phyloP scores from a whole-genome alignment of 352 stramenopile genomes.

The Globisporangium orthogonon region DNA sequence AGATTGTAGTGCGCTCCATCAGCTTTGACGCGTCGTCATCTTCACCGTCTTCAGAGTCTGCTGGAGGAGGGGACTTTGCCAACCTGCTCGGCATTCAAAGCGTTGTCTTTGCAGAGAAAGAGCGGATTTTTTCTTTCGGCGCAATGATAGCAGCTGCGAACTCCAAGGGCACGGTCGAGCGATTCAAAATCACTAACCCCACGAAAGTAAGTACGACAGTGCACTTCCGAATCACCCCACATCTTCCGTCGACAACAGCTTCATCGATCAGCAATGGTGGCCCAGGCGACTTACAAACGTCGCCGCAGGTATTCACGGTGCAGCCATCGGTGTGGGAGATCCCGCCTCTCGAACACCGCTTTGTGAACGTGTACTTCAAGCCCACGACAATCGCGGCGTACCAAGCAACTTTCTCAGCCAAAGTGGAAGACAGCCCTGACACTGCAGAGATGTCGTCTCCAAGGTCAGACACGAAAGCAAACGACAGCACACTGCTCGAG shows the following conservation, averaged over 20 bases:
- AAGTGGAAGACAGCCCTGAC: constrained; percentile 69
- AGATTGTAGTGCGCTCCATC: constrained; percentile 86
- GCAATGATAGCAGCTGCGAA: constrained; percentile 60
- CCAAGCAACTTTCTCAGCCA: constrained; percentile 68
- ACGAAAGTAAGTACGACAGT: constrained; percentile 91
- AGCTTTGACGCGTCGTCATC: constrained; percentile 21
- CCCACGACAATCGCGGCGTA: constrained; percentile 85
- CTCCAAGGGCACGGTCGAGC: constrained; percentile 79
- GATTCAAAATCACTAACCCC: constrained; percentile 94
- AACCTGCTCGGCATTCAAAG: constrained; percentile 34
- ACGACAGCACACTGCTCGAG: constrained; percentile 37
- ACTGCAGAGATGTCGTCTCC: neutral
- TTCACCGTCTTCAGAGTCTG: neutral
- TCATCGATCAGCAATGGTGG: neutral
- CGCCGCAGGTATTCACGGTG: constrained; percentile 70
- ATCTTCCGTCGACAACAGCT: neutral
- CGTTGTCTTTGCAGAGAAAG: constrained; percentile 78
- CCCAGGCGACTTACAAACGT: neutral
- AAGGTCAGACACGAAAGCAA: neutral
- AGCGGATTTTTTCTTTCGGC: constrained; percentile 87
- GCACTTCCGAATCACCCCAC: constrained; percentile 63
- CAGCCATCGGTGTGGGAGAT: constrained; percentile 91
- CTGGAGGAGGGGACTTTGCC: neutral
- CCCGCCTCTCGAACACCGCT: constrained; percentile 91
- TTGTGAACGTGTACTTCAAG: constrained; percentile 93